These are phyloP conservation scores for Fusarium sp. DNA, from an alignment of 2,329 filamentous ascomycete genomes.

Conservation along the genomic window DNA sequence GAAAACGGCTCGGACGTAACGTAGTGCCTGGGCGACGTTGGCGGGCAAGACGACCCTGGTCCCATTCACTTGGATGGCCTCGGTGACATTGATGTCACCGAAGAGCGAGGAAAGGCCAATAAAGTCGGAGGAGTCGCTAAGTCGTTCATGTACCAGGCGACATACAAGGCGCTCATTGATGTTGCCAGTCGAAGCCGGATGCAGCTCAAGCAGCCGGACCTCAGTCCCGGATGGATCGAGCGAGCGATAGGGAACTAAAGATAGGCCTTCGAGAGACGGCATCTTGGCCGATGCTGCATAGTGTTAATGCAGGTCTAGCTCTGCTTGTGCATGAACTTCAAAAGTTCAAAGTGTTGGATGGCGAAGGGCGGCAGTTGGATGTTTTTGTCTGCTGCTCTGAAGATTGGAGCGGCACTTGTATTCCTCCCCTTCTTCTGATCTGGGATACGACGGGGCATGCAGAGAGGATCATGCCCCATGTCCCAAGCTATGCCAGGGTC, in stretches of 20 bases:
- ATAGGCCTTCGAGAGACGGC: constrained; percentile 30
- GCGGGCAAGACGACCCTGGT: constrained; percentile 26
- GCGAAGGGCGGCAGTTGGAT: neutral
- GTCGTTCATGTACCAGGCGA: constrained; percentile 34
- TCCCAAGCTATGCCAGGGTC: neutral
- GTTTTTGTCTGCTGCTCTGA: neutral
- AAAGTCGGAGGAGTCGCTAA: constrained; percentile 34
- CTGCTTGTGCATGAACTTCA: neutral
- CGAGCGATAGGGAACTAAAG: constrained; percentile 38
- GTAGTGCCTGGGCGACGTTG: constrained; percentile 33
- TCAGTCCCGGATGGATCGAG: constrained; percentile 26
- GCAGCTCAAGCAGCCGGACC: constrained; percentile 37
- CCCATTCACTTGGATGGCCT: constrained; percentile 32
- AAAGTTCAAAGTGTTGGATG: neutral
- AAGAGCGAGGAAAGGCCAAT: constrained; percentile 39
- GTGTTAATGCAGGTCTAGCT: constrained; percentile 6
- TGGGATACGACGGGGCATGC: neutral
- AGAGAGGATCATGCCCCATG: neutral
- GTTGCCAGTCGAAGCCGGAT: constrained; percentile 33
- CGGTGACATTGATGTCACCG: constrained; percentile 34
- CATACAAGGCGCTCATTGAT: constrained; percentile 35
- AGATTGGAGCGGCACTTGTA: constrained; percentile 1
- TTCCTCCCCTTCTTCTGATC: neutral
- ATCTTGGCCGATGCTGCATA: constrained; percentile 25
- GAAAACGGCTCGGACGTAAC: constrained; percentile 39